Evolutionary conservation across 139 green algal species (phyloP).

Genomic region (Haematococcus sp.): DNA sequence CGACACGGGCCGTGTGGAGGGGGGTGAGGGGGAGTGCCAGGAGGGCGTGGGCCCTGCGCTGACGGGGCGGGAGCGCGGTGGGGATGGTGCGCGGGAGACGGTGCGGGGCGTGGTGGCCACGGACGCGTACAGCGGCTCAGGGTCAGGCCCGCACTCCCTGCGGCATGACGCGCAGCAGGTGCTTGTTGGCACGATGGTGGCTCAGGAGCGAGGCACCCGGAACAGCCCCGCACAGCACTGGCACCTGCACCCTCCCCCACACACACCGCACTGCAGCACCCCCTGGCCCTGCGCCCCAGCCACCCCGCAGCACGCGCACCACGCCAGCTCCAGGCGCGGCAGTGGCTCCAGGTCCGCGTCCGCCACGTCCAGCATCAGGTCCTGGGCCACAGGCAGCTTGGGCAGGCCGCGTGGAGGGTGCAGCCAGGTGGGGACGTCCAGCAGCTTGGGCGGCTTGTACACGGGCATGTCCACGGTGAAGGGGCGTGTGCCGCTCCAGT

Average conservation of each 20-base stretch:
- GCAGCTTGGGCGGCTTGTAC: slow-evolving; percentile 10
- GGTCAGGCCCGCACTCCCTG: slow-evolving; percentile 34
- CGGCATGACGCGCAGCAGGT: too few species aligned
- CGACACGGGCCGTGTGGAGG: slow-evolving; percentile 9
- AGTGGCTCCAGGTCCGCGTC: slow-evolving; percentile 39
- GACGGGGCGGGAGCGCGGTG: slow-evolving; percentile 1
- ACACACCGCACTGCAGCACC: too few species aligned
- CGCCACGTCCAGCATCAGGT: slow-evolving; percentile 9
- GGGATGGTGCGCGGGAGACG: slow-evolving; percentile 10
- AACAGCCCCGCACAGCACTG: too few species aligned
- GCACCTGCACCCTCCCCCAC: too few species aligned
- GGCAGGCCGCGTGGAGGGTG: slow-evolving; percentile 33
- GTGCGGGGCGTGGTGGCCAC: slow-evolving; percentile 22
- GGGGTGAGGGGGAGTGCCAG: slow-evolving; percentile 2
- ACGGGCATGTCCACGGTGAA: slow-evolving; percentile 34
- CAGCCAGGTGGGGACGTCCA: slow-evolving; percentile 26
- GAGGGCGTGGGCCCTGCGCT: neutral
- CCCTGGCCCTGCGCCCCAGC: too few species aligned
- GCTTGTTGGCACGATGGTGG: too few species aligned
- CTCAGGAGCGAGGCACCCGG: too few species aligned
- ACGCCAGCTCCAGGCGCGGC: slow-evolving; percentile 38
- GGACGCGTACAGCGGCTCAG: slow-evolving; percentile 33
- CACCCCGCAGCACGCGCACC: too few species aligned
- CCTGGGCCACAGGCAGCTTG: slow-evolving; percentile 11
- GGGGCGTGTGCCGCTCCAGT: slow-evolving; percentile 55